These are phyloP conservation scores for Populus hybrid DNA, from an alignment of 441 rosid genomes.

Conservation along the genomic window DNA sequence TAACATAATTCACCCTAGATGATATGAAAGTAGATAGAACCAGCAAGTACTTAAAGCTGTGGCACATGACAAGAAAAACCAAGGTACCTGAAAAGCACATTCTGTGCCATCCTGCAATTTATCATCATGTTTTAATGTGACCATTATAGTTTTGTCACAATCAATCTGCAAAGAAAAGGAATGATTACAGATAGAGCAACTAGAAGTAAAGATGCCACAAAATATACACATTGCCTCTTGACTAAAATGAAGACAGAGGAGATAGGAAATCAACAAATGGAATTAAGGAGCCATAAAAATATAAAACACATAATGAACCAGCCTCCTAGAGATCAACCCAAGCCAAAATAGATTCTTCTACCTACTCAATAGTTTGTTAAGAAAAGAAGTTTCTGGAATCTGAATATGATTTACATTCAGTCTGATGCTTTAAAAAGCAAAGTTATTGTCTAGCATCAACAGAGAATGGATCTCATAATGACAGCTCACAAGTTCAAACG, in stretches of 20 bases:
- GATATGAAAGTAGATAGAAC: background rate
- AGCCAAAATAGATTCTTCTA: constrained; percentile 11
- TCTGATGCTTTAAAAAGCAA: background rate
- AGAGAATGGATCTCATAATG: background rate
- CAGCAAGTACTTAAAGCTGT: constrained; percentile 2
- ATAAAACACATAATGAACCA: background rate
- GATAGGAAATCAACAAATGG: background rate
- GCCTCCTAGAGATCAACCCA: background rate
- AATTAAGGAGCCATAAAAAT: background rate
- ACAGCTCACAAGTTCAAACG: background rate
- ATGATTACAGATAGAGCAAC: background rate
- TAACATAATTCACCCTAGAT: background rate
- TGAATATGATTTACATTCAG: background rate
- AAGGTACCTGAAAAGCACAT: constrained; percentile 86
- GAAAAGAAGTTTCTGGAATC: background rate
- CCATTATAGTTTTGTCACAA: constrained; percentile 95
- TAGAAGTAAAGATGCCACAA: background rate
- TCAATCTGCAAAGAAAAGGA: constrained; percentile 71
- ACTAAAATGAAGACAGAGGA: background rate
- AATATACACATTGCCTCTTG: background rate
- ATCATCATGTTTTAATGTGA: constrained; percentile 95
- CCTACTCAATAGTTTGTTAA: background rate
- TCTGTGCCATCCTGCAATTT: constrained; percentile 94
- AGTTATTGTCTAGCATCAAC: background rate
- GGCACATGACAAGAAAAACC: constrained; percentile 12